Evolutionary conservation across 163 green algal species (phyloP).

Genomic region (Scenedesmus sp.): DNA sequence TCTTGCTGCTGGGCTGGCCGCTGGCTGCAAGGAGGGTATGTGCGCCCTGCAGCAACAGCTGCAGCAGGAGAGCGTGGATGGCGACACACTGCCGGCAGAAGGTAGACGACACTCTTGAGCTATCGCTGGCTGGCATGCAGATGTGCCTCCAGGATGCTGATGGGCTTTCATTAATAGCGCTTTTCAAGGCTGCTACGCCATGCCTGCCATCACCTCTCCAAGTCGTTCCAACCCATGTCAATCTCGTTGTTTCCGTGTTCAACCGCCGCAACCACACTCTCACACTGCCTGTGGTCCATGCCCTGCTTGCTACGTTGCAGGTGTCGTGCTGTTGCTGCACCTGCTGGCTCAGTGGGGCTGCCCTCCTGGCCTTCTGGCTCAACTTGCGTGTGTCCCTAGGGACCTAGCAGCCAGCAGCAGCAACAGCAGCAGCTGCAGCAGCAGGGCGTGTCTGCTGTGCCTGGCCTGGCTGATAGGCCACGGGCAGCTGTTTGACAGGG

Average conservation of each 20-base stretch:
- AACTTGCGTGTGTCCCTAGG: not conserved
- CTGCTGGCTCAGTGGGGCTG: constrained; percentile 30
- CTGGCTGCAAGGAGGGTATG: not conserved
- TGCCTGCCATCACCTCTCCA: too few relatives aligned
- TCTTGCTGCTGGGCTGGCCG: not conserved
- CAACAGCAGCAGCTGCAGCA: constrained; percentile 23
- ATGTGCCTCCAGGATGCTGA: not conserved
- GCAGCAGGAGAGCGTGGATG: constrained; percentile 5
- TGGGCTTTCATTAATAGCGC: too few relatives aligned
- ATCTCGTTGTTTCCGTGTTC: too few relatives aligned
- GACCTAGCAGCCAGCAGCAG: constrained; percentile 1
- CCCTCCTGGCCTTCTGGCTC: constrained; percentile 9
- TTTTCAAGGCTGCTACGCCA: too few relatives aligned
- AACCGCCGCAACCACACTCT: too few relatives aligned
- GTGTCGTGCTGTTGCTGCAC: not conserved
- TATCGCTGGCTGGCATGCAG: not conserved
- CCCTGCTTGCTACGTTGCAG: not conserved
- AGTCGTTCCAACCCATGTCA: too few relatives aligned
- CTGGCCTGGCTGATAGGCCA: constrained; percentile 39
- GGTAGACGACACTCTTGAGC: too few relatives aligned
- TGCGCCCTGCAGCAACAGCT: constrained; percentile 11
- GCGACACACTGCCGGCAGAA: not conserved
- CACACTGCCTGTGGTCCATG: not conserved
- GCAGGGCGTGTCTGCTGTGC: constrained; percentile 24
- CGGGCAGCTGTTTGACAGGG: constrained; percentile 32